Conservation (phyloP, 192 early-diverging fungal species). For the Entrophospora sp. region DNA sequence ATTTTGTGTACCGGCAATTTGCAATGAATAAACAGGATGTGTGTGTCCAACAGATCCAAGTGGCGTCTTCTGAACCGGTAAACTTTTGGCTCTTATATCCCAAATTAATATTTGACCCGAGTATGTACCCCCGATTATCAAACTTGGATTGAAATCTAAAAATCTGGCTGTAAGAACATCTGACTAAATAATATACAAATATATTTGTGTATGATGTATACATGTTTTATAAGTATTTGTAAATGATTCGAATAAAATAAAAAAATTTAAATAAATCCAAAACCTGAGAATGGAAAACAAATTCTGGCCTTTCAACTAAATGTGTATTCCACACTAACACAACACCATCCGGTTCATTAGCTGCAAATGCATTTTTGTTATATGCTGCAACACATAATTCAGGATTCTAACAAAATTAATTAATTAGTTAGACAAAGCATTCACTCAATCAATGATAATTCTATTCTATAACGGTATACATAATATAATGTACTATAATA, state of each 20-base stretch:
- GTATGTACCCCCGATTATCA: constrained; percentile 92
- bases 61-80: constrained; percentile 90
- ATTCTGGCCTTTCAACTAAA: constrained; percentile 84
- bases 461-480: neutral
- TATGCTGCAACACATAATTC: constrained; percentile 87
- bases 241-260: neutral
- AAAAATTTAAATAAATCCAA: neutral
- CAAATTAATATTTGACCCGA: constrained; percentile 96
- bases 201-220: no score
- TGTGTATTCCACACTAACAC: constrained; percentile 93
- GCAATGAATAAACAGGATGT: constrained; percentile 90
- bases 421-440: neutral
- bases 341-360: constrained; percentile 90
- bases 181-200: constrained; percentile 59
- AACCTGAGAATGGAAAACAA: constrained; percentile 85
- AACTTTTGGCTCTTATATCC: constrained; percentile 87
- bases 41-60: constrained; percentile 89
- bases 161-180: constrained; percentile 84
- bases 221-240: no score
- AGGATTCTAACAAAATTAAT: constrained; percentile 47
- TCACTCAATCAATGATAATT: neutral
- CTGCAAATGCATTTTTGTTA: constrained; percentile 78
- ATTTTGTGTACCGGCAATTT: constrained; percentile 89
- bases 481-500: neutral
- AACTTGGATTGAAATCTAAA: constrained; percentile 88